A percentile compares a stretch with the other conserved stretches of the same genome.
phyloP scores from a whole-genome alignment of 352 stramenopile species.

The Phytophthora palmivora region DNA sequence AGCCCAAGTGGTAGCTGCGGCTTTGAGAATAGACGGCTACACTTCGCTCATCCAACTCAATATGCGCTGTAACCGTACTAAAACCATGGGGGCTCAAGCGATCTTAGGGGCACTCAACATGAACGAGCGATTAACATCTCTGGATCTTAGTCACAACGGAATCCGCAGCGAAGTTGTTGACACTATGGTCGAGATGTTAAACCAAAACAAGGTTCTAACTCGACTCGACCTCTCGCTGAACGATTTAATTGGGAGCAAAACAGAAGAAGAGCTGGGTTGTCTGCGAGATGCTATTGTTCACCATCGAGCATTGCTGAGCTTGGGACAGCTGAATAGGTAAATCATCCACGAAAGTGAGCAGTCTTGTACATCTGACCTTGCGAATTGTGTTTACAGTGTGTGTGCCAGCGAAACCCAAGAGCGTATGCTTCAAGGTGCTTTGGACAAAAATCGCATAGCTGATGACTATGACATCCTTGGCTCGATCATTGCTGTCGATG shows the following conservation, averaged over 20 bases:
- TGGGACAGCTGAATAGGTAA: conserved; percentile 32
- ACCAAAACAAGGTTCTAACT: conserved; percentile 35
- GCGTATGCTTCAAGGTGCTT: conserved; percentile 6
- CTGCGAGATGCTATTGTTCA: conserved; percentile 9
- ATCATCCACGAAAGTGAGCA: not conserved
- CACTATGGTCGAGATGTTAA: conserved; percentile 22
- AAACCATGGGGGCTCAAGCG: conserved; percentile 34
- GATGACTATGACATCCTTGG: conserved; percentile 19
- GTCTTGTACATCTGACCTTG: not conserved
- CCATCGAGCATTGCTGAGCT: conserved; percentile 15
- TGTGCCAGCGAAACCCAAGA: conserved; percentile 13
- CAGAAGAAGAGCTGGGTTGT: not conserved
- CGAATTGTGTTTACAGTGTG: conserved; percentile 2
- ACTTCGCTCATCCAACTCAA: conserved; percentile 44
- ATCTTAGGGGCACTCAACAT: conserved; percentile 30
- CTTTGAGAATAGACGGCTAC: conserved; percentile 42
- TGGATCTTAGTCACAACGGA: conserved; percentile 48
- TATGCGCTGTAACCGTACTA: conserved; percentile 39
- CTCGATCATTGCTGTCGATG: conserved; percentile 13
- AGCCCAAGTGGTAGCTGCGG: conserved; percentile 41
- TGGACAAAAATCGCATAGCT: conserved; percentile 28
- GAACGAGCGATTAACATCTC: conserved; percentile 37
- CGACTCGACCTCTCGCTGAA: conserved; percentile 45
- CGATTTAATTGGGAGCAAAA: conserved; percentile 9
- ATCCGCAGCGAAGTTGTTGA: conserved; percentile 34